These are phyloP conservation scores for Candida buenavistaensis DNA, from an alignment of 1,139 yeast genomes.

Conservation along the genomic window DNA sequence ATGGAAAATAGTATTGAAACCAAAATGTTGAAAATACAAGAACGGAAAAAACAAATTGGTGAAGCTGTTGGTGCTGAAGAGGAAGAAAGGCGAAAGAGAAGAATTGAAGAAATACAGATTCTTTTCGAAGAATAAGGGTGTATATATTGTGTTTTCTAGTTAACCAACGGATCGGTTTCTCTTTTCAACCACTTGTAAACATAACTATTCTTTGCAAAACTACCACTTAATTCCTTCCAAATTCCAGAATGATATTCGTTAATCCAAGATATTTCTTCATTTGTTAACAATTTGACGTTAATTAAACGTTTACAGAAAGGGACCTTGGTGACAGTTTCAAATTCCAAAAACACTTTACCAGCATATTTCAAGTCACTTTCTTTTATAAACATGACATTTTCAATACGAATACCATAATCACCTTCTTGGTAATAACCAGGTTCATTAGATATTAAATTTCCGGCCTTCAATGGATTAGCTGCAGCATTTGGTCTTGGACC, in stretches of 20 bases:
- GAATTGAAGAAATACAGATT: slow-evolving; percentile 80
- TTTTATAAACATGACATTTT: slow-evolving; percentile 71
- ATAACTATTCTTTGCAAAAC: slow-evolving; percentile 49
- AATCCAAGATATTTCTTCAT: slow-evolving; percentile 65
- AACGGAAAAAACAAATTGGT: slow-evolving; percentile 80
- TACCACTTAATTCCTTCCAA: slow-evolving; percentile 53
- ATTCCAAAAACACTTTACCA: slow-evolving; percentile 64
- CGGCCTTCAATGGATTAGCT: slow-evolving; percentile 53
- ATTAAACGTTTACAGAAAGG: slow-evolving; percentile 56
- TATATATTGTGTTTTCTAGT: slow-evolving; percentile 1
- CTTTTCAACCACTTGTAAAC: slow-evolving; percentile 74
- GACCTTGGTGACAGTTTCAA: slow-evolving; percentile 86
- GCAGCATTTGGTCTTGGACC: slow-evolving; percentile 63
- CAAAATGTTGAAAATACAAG: slow-evolving; percentile 85
- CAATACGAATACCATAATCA: slow-evolving; percentile 90
- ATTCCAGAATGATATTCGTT: slow-evolving; percentile 67
- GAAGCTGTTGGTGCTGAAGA: slow-evolving; percentile 83
- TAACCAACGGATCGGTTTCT: slow-evolving; percentile 54
- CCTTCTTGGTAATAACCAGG: slow-evolving; percentile 96
- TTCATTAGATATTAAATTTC: slow-evolving; percentile 86
- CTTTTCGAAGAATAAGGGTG: slow-evolving; percentile 55
- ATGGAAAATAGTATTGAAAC: slow-evolving; percentile 87
- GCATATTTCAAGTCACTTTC: slow-evolving; percentile 44
- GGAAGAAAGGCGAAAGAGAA: slow-evolving; percentile 67
- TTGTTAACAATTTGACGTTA: slow-evolving; percentile 39